phyloP scores from a whole-genome alignment of 208 protist species.

The Porcisia hertigi region DNA sequence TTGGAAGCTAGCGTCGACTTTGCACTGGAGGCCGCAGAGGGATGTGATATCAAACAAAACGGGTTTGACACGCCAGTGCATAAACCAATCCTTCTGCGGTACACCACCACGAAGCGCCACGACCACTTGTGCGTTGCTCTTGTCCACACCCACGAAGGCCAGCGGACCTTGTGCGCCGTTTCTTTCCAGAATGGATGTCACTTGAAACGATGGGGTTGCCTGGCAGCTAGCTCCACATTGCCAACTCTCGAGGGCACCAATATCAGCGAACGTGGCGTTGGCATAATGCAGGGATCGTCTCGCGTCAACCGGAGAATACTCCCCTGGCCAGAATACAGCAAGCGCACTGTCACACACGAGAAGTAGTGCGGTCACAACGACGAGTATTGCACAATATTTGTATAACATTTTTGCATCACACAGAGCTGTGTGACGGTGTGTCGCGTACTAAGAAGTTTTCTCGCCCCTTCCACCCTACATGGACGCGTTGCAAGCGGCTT shows the following conservation, averaged over 20 bases:
- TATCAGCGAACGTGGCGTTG: not conserved
- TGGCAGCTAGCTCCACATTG: not conserved
- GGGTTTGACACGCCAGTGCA: conserved; percentile 18
- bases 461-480: too few relatives aligned
- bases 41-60: conserved; percentile 23
- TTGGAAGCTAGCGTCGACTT: conserved; percentile 48
- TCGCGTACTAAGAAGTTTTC: too few relatives aligned
- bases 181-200: not conserved
- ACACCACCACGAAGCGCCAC: conserved; percentile 36
- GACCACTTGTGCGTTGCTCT: conserved; percentile 20
- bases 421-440: too few relatives aligned
- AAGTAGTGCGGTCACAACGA: not conserved
- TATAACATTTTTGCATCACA: not conserved
- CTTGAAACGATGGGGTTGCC: not conserved
- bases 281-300: not conserved
- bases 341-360: not conserved
- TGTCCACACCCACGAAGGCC: conserved; percentile 6
- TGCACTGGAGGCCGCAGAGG: conserved; percentile 26
- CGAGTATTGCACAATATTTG: not conserved
- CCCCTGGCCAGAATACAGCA: not conserved
- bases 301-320: not conserved
- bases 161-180: not conserved
- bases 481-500: too few relatives aligned
- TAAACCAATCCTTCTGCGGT: conserved; percentile 50
- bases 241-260: not conserved